These are phyloP conservation scores for Sergeia podlipaevii DNA, from an alignment of 208 protist species.

Conservation along the genomic window DNA sequence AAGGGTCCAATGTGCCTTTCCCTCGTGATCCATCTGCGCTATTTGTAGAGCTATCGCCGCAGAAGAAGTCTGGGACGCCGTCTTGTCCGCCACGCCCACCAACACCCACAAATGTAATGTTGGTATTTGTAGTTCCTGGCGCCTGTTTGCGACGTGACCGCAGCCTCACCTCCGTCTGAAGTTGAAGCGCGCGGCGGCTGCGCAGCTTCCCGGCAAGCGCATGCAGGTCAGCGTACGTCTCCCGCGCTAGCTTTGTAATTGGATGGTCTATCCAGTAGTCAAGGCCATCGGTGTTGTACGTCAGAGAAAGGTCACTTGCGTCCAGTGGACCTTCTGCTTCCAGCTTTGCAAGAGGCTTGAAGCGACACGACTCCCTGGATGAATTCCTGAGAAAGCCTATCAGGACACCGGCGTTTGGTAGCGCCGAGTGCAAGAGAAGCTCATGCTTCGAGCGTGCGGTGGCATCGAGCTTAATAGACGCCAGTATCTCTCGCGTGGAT, in stretches of 20 bases:
- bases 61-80: no score
- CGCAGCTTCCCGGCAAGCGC: slow-evolving; percentile 22
- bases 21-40: slow-evolving; percentile 3
- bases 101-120: not conserved
- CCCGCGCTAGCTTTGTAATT: slow-evolving; percentile 21
- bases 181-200: slow-evolving; percentile 9
- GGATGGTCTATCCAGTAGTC: slow-evolving; percentile 33
- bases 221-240: slow-evolving; percentile 25
- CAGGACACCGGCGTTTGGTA: not conserved
- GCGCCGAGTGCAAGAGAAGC: slow-evolving; percentile 8
- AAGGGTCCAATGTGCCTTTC: slow-evolving; percentile 10
- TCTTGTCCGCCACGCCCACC: no score
- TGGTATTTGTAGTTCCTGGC: not conserved
- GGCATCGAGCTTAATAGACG: slow-evolving; percentile 5
- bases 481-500: slow-evolving; percentile 4
- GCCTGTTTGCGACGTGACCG: not conserved
- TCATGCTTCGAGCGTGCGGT: not conserved
- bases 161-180: slow-evolving; percentile 4
- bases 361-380: not conserved
- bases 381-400: slow-evolving; percentile 4
- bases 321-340: not conserved
- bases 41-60: slow-evolving; percentile 1
- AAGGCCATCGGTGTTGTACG: slow-evolving; percentile 14
- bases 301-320: not conserved
- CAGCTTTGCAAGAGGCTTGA: slow-evolving; percentile 3